Evolutionary conservation across 1,284 basidiomycete species (phyloP), one percentile per base, ranked within the genome.

Genomic region (Singerocomus inundabilis): DNA sequence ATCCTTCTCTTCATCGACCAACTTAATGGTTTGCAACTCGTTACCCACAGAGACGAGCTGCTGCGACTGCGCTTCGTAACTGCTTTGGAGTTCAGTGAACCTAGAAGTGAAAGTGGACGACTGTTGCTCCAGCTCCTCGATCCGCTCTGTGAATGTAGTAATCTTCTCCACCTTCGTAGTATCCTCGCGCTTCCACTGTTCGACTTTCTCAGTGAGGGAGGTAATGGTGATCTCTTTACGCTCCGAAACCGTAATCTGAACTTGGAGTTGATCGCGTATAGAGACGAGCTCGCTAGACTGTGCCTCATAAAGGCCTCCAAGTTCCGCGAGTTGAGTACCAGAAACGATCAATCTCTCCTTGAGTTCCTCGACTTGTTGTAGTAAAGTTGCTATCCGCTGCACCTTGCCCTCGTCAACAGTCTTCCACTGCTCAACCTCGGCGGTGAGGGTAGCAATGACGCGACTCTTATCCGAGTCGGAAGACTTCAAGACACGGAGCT

Each of bases 221-320:
- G 35, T 9, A 6, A 57, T 7, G 3, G 6, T 10, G 13, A 26
- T 36, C 11, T 53, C 48, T 31, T 44, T 44, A 33, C 48, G 36
- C 13, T 44, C 46, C 4, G 48, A 38, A 1, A 48, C 18, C 7
- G 33, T 40, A 3, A 5, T 18, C 9, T 33, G 39, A 2, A 2
- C n/a, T 12, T 57, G 42, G 13, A 57, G 36, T 15, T 57, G 39
- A 3, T 15, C 6, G 9, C 46, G 48, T 31, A 46, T n/a, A 13
- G 57, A 48, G 11, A n/a, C 12, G 2, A 57, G 26, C 4, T 46
- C 49, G 6, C 32, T 30, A 2, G 43, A 45, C 18, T 53, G 57
- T 25, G 1, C 24, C 2, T 59, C 42, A 13, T 25, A 56, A 11
- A 34, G 47, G n/a, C 31, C 24, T 38, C 39, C 34, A 2, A 56